Conservation (phyloP, 108 stramenopile species). For the Aurantiochytrium sp. region DNA sequence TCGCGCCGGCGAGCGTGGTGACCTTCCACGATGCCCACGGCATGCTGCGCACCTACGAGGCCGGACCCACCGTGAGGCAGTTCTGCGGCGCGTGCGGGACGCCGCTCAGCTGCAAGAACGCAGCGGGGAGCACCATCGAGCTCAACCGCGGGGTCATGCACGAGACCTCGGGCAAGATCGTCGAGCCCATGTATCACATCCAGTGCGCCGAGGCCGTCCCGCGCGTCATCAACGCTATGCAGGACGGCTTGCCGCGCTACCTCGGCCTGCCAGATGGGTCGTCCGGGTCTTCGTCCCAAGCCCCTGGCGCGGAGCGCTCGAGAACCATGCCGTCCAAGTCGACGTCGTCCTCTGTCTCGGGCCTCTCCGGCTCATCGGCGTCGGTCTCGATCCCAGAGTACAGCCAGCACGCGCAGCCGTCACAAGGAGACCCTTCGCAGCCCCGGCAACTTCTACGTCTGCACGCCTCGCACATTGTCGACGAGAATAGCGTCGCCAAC, state of each 20-base stretch:
- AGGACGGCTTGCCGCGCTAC: background rate
- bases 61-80: background rate
- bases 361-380: background rate
- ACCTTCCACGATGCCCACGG: background rate
- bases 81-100: constrained; percentile 27
- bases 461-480: background rate
- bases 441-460: background rate
- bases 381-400: too few relatives aligned
- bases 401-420: too few relatives aligned
- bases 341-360: background rate
- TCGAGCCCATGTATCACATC: background rate
- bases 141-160: background rate
- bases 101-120: background rate
- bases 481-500: background rate
- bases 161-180: background rate
- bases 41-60: background rate
- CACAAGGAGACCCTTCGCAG: too few relatives aligned
- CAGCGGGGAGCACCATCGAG: background rate
- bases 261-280: background rate
- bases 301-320: too few relatives aligned
- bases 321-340: too few relatives aligned
- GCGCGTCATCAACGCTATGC: background rate
- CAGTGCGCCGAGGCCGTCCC: constrained; percentile 6
- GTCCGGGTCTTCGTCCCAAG: too few relatives aligned
- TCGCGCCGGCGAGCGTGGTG: background rate